phyloP scores from a whole-genome alignment of 2,329 filamentous ascomycete species.

The Capronia coronata region DNA sequence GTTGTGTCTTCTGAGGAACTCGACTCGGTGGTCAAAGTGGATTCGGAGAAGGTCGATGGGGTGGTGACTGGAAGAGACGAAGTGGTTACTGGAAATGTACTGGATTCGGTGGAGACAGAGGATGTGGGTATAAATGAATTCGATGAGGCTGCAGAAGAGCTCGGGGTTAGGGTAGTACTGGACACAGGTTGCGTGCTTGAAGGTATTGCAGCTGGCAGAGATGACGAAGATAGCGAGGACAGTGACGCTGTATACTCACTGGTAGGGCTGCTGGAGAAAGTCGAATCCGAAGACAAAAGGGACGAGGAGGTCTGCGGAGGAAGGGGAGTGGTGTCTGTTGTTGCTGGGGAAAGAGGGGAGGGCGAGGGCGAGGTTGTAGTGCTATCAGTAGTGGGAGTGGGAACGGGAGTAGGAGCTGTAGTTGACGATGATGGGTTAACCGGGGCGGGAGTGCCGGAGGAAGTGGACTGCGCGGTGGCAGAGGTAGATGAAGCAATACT shows the following conservation, averaged over 20 bases:
- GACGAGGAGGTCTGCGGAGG: slow-evolving; percentile 7
- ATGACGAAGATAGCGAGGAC: slow-evolving; percentile 4
- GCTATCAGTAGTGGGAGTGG: slow-evolving; percentile 3
- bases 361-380: slow-evolving; percentile 12
- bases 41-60: slow-evolving; percentile 10
- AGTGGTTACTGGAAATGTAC: slow-evolving; percentile 61
- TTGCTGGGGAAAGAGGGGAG: slow-evolving; percentile 4
- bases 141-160: slow-evolving; percentile 7
- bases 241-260: slow-evolving; percentile 15
- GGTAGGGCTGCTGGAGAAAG: slow-evolving; percentile 11
- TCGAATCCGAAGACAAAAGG: neutral
- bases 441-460: slow-evolving; percentile 6
- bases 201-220: neutral
- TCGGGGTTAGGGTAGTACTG: slow-evolving; percentile 6
- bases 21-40: slow-evolving; percentile 4
- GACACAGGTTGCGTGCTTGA: slow-evolving; percentile 2
- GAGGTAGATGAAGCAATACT: slow-evolving; percentile 7
- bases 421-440: slow-evolving; percentile 16
- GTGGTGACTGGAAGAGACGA: slow-evolving; percentile 12
- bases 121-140: slow-evolving; percentile 8
- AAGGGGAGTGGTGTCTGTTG: slow-evolving; percentile 11
- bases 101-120: slow-evolving; percentile 8
- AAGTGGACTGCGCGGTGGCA: slow-evolving; percentile 4
- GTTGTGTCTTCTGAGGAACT: slow-evolving; percentile 14
- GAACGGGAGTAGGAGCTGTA: slow-evolving; percentile 13